Evolutionary conservation across 495 filamentous ascomycete genomes (phyloP), one percentile per base, ranked within the genome.

Genomic region (Penicillium riverlandense): DNA sequence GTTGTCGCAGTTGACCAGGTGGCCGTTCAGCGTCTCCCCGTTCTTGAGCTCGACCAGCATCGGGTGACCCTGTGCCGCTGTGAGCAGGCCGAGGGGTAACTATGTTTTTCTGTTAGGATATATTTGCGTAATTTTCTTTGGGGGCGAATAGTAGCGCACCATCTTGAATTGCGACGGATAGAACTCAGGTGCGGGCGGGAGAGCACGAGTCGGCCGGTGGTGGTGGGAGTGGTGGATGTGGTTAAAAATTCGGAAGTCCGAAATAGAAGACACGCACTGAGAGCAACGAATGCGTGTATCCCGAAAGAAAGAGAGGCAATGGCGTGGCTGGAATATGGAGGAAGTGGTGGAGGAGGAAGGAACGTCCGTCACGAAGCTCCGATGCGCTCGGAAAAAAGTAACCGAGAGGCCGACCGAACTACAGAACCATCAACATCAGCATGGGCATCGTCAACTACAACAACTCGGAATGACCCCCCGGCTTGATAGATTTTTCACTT

Each of bases 41-140:
- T 91, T 96, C 76, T 98, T 98, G 49, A 98, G 86, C 75, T 98
- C 92, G 35, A 98, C 92, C 41, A 97, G 86, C 90, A 98, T 97
- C 10, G 91, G 90, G 67, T 95, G 88, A 78, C 94, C 94, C 74
- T 96, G 88, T 43, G 92, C 91, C 57, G 91, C 92, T 45, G 83
- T 96, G 33, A 98, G 74, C 30, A 98, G 84, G 43, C 90, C 94
- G 49, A 97, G 76, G 47, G 92, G 92, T 47, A 98, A 71, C 92
- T 96, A 35, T 49, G 4, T 35, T 16, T 22, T 22, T 6, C 22
- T 22, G 22, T 22, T 6, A 22, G 22, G 22, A 22, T 22, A 6
- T 3, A 4, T 22, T 22, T 22, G 22, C 0, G 4, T 6, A 22
- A 22, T 22, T 4, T 22, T 3, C 22, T 22, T 3, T 22, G 22